These are phyloP conservation scores for Populus hybrid DNA, from an alignment of 441 rosid species.

Conservation along the genomic window DNA sequence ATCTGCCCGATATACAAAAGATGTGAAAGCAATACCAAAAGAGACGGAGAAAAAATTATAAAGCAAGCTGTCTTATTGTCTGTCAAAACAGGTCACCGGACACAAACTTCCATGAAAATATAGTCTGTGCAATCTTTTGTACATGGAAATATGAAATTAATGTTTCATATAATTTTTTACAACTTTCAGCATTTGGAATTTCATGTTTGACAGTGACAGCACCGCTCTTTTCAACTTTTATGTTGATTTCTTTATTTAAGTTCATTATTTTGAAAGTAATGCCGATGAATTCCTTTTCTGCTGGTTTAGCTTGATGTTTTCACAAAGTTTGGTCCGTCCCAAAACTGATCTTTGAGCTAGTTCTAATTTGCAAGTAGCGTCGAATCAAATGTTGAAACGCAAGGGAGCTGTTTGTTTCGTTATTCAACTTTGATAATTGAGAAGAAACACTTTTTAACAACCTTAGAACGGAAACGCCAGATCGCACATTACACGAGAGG, in stretches of 20 bases:
- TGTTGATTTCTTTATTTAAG: no score
- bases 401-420: not conserved
- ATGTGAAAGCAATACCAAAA: slow-evolving; percentile 11
- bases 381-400: not conserved
- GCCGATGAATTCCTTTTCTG: not conserved
- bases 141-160: slow-evolving; percentile 23
- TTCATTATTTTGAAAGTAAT: no score
- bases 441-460: not conserved
- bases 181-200: slow-evolving; percentile 10
- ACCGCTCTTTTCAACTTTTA: not conserved
- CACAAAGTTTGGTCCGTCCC: not conserved
- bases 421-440: not conserved
- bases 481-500: no score
- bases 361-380: not conserved
- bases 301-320: not conserved
- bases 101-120: slow-evolving; percentile 18
- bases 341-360: not conserved
- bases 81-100: slow-evolving; percentile 29
- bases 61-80: slow-evolving; percentile 20
- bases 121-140: slow-evolving; percentile 47
- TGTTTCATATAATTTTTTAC: slow-evolving; percentile 17
- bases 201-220: not conserved
- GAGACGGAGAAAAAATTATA: slow-evolving; percentile 2
- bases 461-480: no score
- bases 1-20: slow-evolving; percentile 8